Base-by-base conservation (phyloP, 2,329 filamentous ascomycete species). In the Verticillium zaregamsianum region DNA sequence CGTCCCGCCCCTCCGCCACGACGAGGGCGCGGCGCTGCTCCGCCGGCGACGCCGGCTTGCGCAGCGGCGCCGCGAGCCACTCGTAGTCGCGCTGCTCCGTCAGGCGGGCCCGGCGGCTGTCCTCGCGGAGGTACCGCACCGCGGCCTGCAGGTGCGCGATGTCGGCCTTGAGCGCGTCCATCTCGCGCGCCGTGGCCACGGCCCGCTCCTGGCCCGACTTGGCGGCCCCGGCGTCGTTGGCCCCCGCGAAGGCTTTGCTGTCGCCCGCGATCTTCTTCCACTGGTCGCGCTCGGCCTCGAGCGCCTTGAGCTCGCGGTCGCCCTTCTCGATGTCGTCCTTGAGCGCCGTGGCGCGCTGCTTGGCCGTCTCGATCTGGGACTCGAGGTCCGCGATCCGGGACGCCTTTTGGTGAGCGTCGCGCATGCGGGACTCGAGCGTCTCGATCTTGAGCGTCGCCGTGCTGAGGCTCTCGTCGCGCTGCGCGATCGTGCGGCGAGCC, bases 381-480 rank as follows among this genome's bases (percentile, higher is more conserved):
- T 92, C 89, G 14, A 92, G 80, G 60, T 87, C 86, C 23, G 80
- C 79, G 66, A 92, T 90, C 59, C 83, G 83, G 58, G 87, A 86
- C 15, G 90, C 86, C 75, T 94, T 93, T 72, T 90, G 87, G 66
- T 88, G 87, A 6, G 91, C 91, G 70, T 96, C 93, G 62, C 89
- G 87, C 88, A 95, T 93, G 62, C 92, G 85, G 8, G 91, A 91
- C 74, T 96, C 91, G 40, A 98, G 86, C 49, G 95, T 91, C 75
- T 97, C 94, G 67, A 97, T 96, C 74, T 95, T 93, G 67, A 97
- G 90, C n/a, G 89, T 86, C 28, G 91, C 85, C 62, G 96, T 94
- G 73, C 96, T 93, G 59, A 96, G 86, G 39, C 89, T 88, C 72
- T 93, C 91, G 66, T 97, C 92, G 65, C 89, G 88, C 65, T 89